phyloP scores from a whole-genome alignment of 2,329 filamentous ascomycete genomes.

The Cyanodermella asteris region DNA sequence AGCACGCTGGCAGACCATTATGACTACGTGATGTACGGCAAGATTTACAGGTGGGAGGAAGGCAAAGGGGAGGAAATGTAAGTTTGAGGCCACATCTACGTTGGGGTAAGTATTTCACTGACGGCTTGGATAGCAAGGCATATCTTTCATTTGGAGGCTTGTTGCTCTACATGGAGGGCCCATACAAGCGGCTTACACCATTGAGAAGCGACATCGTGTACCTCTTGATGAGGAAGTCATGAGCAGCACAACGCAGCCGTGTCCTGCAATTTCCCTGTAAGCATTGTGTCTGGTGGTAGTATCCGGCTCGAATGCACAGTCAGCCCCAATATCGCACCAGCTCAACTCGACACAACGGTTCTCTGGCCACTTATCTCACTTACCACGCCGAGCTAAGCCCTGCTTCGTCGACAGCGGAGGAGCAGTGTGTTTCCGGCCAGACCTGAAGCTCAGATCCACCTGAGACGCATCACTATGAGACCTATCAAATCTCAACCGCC shows the following conservation, averaged over 20 bases:
- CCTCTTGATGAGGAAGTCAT: constrained; percentile 73
- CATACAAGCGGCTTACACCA: constrained; percentile 84
- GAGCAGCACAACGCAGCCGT: background rate
- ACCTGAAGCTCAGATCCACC: too few relatives aligned
- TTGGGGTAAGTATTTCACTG: constrained; percentile 10
- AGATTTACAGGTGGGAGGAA: constrained; percentile 30
- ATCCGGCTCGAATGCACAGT: too few relatives aligned
- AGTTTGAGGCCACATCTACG: constrained; percentile 17
- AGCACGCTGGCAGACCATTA: constrained; percentile 31
- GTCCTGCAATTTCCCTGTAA: too few relatives aligned
- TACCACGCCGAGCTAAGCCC: too few relatives aligned
- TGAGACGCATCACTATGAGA: too few relatives aligned
- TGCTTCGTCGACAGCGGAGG: too few relatives aligned
- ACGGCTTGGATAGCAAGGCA: constrained; percentile 45
- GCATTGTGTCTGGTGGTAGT: too few relatives aligned
- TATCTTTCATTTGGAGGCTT: constrained; percentile 89
- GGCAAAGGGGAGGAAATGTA: constrained; percentile 65
- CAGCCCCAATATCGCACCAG: too few relatives aligned
- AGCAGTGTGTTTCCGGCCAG: too few relatives aligned
- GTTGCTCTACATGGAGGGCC: constrained; percentile 74
- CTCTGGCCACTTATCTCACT: too few relatives aligned
- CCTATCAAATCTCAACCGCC: too few relatives aligned
- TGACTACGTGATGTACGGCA: constrained; percentile 30
- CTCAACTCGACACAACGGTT: too few relatives aligned
- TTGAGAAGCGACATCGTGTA: constrained; percentile 87